These are phyloP conservation scores for Aspergillus ellipticus DNA, from an alignment of 495 filamentous ascomycete genomes.

Conservation along the genomic window DNA sequence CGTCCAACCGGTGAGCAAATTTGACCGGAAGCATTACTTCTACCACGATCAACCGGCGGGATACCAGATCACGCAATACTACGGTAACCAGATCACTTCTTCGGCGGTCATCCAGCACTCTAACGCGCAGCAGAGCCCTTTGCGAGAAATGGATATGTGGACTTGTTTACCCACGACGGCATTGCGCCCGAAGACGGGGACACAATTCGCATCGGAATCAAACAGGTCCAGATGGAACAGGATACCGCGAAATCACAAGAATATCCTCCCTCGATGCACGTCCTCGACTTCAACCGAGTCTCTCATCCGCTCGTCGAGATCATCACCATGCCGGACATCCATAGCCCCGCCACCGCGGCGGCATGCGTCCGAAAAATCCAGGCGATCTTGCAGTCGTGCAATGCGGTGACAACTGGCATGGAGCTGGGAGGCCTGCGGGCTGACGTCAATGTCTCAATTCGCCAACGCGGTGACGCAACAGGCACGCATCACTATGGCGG, in stretches of 20 bases:
- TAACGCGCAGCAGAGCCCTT: slow-evolving; percentile 60
- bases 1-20: slow-evolving; percentile 69
- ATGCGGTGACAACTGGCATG: slow-evolving; percentile 86
- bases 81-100: slow-evolving; percentile 40
- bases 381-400: slow-evolving; percentile 69
- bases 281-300: slow-evolving; percentile 92
- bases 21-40: slow-evolving; percentile 98
- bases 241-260: slow-evolving; percentile 93
- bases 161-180: slow-evolving; percentile 71
- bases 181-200: slow-evolving; percentile 69
- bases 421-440: slow-evolving; percentile 86
- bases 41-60: slow-evolving; percentile 95
- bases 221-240: slow-evolving; percentile 95
- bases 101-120: not conserved
- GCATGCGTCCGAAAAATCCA: slow-evolving; percentile 88
- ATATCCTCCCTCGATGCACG: slow-evolving; percentile 64
- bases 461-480: slow-evolving; percentile 44
- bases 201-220: slow-evolving; percentile 68
- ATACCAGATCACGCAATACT: slow-evolving; percentile 98
- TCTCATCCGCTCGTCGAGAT: slow-evolving; percentile 91
- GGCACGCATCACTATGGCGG: slow-evolving; percentile 51
- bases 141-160: slow-evolving; percentile 69
- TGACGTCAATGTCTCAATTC: slow-evolving; percentile 93
- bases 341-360: slow-evolving; percentile 77
- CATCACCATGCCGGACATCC: slow-evolving; percentile 85